Conservation (phyloP, 768 basidiomycete genomes). For the Naematelia aurantialba region DNA sequence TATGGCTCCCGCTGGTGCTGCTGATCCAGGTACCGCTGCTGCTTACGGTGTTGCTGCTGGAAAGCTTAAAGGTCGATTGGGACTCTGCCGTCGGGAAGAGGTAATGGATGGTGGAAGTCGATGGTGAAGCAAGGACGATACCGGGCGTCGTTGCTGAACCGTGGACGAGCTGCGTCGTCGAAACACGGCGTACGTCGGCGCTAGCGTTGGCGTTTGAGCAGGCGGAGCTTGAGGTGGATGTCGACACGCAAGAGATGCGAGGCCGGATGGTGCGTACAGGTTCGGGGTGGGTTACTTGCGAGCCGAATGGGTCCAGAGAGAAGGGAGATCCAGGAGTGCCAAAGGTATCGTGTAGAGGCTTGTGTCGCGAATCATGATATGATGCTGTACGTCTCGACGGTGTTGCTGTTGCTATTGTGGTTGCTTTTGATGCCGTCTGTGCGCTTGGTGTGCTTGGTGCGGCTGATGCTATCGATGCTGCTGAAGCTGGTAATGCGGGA, state of each 20-base stretch:
- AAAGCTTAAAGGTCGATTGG: slow-evolving; percentile 12
- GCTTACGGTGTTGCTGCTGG: neutral
- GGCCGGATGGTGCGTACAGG: slow-evolving; percentile 9
- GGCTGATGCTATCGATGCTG: neutral
- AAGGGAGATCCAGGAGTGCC: slow-evolving; percentile 10
- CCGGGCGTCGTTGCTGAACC: slow-evolving; percentile 11
- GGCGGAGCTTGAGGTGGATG: too few species aligned
- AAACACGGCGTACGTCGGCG: slow-evolving; percentile 13
- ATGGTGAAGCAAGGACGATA: slow-evolving; percentile 29
- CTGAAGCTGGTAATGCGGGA: neutral
- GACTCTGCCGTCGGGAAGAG: slow-evolving; percentile 27
- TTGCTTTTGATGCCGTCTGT: neutral
- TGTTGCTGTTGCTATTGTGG: neutral
- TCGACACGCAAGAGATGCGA: too few species aligned
- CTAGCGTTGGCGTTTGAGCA: too few species aligned
- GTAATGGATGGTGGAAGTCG: slow-evolving; percentile 31
- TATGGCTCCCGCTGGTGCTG: too few species aligned
- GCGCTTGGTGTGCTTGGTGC: neutral
- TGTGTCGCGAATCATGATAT: neutral
- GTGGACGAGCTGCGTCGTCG: slow-evolving; percentile 6
- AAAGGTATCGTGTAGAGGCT: neutral
- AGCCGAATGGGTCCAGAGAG: slow-evolving; percentile 27
- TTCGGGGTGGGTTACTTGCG: slow-evolving; percentile 19
- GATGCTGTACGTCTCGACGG: neutral
- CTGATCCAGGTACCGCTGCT: too few species aligned